A percentile compares a stretch with the other conserved stretches of the same genome.
phyloP scores from a whole-genome alignment of 305 asterid species.

The Lippia alba region DNA sequence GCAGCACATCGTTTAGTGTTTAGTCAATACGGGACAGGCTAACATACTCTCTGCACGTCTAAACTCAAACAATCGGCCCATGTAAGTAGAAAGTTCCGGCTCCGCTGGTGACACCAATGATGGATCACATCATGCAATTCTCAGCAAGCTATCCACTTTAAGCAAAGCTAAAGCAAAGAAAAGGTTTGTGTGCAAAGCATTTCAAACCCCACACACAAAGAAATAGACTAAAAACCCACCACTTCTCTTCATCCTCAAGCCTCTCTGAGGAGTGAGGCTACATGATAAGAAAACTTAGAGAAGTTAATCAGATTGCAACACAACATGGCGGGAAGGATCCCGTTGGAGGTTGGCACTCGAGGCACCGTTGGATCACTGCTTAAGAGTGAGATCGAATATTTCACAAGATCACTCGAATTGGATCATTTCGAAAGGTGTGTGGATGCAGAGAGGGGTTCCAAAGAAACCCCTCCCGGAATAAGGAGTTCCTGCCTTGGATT shows the following conservation, averaged over 20 bases:
- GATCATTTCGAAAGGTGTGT: constrained; percentile 36
- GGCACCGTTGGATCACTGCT: constrained; percentile 69
- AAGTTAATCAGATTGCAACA: neutral
- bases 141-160: neutral
- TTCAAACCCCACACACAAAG: constrained; percentile 6
- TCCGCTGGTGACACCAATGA: neutral
- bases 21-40: no score
- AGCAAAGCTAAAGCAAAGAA: neutral
- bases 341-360: constrained; percentile 53
- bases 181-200: constrained; percentile 3
- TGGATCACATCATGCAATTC: neutral
- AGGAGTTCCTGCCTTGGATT: constrained; percentile 44
- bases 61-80: no score
- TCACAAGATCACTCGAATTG: constrained; percentile 39
- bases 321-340: constrained; percentile 41
- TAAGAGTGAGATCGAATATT: constrained; percentile 56
- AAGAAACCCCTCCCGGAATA: constrained; percentile 33
- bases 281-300: neutral
- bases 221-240: constrained; percentile 3
- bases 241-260: constrained; percentile 12
- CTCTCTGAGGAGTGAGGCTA: constrained; percentile 12
- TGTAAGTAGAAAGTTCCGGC: no score
- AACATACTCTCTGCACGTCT: no score
- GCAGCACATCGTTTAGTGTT: no score
- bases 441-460: constrained; percentile 24